Evolutionary conservation across 2,329 filamentous ascomycete species (phyloP), one percentile per base, ranked within the genome.

Genomic region (Calonectria hawksworthii): DNA sequence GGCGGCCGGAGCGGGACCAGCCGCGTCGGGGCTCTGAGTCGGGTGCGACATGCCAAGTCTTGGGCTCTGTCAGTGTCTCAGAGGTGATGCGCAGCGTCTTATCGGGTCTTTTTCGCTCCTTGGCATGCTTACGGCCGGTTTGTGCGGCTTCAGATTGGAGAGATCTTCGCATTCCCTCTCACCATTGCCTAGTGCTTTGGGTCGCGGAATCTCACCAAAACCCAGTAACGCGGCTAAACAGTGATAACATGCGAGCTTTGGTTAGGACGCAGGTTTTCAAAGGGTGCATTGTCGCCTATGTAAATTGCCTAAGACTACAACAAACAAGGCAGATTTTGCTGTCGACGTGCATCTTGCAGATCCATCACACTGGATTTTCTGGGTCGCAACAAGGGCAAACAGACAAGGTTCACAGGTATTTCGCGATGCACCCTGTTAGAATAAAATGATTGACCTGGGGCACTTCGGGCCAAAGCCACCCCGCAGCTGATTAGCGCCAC

Each of bases 1-100:
- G 69, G 80, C 38, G 56, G 70, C 71, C 23, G 77, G 69, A 28
- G 69, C 79, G 76, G 80, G 77, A 56, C 61, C 77, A 56, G 71
- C 63, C 73, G 76, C 68, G 75, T 50, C 61, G 26, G 61, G 61
- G 16, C 61, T 50, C 16, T 26, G 38, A n/a, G 41, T 47, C 8
- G 28, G 38, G 13, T 47, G 41, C n/a, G 56, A 41, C 56, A 63
- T 63, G 38, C 41, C 41, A 21, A 44, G 41, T 44, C 16, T 44
- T 44, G 41, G 7, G 41, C 41, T 44, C 41, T 16, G 41, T 44
- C 41, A 44, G 44, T 47, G 44, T 47, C 28, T 56, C 30, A n/a
- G 14, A 13, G 13, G n/a, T 28, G 13, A 8, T 41, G 34, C 34
- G 56, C 14, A 28, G 56, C 38, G 56, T 41, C 56, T 41, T 23